Evolutionary conservation across 2,329 filamentous ascomycete species (phyloP).

Genomic region (Paecilomyces fulvus): DNA sequence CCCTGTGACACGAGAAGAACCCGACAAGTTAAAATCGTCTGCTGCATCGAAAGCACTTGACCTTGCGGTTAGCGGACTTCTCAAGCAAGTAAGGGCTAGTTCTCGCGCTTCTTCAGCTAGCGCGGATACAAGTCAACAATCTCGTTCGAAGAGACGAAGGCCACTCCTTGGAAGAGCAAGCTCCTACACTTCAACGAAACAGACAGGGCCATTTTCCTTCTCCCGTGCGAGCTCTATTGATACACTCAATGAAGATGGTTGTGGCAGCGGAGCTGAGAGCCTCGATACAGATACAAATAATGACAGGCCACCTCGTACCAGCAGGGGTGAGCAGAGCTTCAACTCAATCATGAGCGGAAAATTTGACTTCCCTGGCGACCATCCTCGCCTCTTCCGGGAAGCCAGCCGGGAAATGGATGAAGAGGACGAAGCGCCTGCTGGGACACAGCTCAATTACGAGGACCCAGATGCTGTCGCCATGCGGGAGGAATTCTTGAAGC

Average conservation of each 20-base stretch:
- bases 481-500: slow-evolving; percentile 46
- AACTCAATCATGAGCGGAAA: slow-evolving; percentile 23
- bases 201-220: slow-evolving; percentile 14
- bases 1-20: slow-evolving; percentile 8
- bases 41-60: slow-evolving; percentile 21
- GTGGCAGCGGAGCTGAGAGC: slow-evolving; percentile 28
- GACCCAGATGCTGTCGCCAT: slow-evolving; percentile 46
- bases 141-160: slow-evolving; percentile 20
- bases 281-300: slow-evolving; percentile 11
- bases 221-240: slow-evolving; percentile 44
- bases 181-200: slow-evolving; percentile 28
- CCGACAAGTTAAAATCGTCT: slow-evolving; percentile 8
- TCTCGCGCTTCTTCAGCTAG: slow-evolving; percentile 17
- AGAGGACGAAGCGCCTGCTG: slow-evolving; percentile 29
- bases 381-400: slow-evolving; percentile 10
- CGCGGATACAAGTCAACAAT: slow-evolving; percentile 12
- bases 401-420: slow-evolving; percentile 14
- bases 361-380: slow-evolving; percentile 21
- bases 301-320: slow-evolving; percentile 15
- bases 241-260: slow-evolving; percentile 38
- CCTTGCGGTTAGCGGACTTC: slow-evolving; percentile 31
- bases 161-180: slow-evolving; percentile 35
- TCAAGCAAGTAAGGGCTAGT: slow-evolving; percentile 31
- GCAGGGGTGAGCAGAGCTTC: slow-evolving; percentile 20
- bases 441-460: slow-evolving; percentile 43